Evolutionary conservation across 2,329 filamentous ascomycete species (phyloP).

Genomic region (Ophiostoma ulmi): DNA sequence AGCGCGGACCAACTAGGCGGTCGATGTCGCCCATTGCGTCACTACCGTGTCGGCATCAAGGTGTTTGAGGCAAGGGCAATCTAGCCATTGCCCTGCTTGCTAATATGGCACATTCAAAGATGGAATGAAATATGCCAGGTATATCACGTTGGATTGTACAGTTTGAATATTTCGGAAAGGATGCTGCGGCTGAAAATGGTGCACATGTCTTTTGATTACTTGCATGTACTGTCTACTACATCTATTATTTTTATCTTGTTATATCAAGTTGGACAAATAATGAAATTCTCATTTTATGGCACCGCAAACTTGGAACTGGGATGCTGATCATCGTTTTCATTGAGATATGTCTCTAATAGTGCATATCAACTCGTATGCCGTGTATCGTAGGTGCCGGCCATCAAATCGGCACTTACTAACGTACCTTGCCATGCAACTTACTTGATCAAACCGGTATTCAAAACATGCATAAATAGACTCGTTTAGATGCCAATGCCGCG

Average conservation of each 20-base stretch:
- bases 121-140: neutral
- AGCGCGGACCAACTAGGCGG: slow-evolving; percentile 21
- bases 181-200: neutral
- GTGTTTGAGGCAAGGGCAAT: too few species aligned
- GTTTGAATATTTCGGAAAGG: neutral
- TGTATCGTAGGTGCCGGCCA: too few species aligned
- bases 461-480: too few species aligned
- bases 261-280: neutral
- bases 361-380: neutral
- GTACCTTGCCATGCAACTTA: neutral
- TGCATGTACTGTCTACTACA: neutral
- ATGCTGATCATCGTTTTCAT: neutral
- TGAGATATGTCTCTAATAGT: neutral
- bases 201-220: neutral
- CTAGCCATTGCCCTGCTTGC: too few species aligned
- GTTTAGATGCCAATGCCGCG: neutral
- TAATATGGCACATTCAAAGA: neutral
- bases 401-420: too few species aligned
- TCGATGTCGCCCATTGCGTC: neutral
- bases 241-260: neutral
- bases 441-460: too few species aligned
- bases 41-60: too few species aligned
- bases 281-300: neutral
- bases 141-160: neutral
- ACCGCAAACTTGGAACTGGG: neutral